Evolutionary conservation across 805 yeast genomes (phyloP), one percentile per base, ranked within the genome.

Genomic region (Isabelozyma rhagii): DNA sequence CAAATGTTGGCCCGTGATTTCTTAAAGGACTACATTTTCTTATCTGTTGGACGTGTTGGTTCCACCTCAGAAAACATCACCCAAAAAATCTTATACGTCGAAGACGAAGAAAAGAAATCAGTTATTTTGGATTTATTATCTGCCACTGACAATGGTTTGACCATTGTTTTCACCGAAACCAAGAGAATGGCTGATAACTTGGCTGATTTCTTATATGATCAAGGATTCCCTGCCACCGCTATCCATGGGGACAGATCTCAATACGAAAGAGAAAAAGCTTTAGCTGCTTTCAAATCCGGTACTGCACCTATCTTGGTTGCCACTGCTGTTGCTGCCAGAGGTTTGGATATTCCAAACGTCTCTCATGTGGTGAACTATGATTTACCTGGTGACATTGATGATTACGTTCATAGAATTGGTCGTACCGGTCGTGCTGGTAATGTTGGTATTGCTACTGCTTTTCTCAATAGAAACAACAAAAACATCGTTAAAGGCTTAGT

Each of bases 401-500:
- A 94, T 75, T 94, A 94, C 69, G 99, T 94, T 52, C 99, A 94
- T 80, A 89, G 99, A 80, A 94, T 94, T 69, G 99, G 99, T 83
- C 93, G 99, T 85, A 94, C 99, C 67, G 99, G 99, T 77, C 94
- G 99, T 85, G 99, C 99, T 64, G 99, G 99, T 82, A 94, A 94
- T 79, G 85, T 87, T 55, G 99, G 99, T 88, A 80, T 89, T 62
- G 97, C 99, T 57, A 92, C 97, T 59, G 96, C 99, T 46, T 94
- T 94, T 80, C 89, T 94, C 77, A 94, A 94, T 87, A 88, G 98
- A 78, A 87, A 87, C 70, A 94, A 91, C 83, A 83, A 81, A 67
- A 91, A 91, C 67, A 80, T 96, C 63, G 93, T 83, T 58, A 89
- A 89, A 71, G 97, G 91, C 55, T 77, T 94, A 70, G 72, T 90